phyloP scores from a whole-genome alignment of 2,329 filamentous ascomycete species.

The Moelleriella libera region DNA sequence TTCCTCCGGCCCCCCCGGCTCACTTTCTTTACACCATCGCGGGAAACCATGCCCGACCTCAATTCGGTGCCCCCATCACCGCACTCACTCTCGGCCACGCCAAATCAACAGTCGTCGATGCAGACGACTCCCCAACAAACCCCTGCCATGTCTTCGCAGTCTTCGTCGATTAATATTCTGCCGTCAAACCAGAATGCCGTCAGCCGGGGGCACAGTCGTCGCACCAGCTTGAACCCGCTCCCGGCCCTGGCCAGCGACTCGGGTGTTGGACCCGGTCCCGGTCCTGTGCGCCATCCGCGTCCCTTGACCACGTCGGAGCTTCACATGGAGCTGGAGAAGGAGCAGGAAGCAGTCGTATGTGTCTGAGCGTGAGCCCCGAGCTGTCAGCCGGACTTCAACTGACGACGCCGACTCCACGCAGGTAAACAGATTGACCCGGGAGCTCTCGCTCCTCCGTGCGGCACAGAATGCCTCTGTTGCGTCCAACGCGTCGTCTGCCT shows the following conservation, averaged over 20 bases:
- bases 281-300: constrained; percentile 72
- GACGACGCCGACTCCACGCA: constrained; percentile 17
- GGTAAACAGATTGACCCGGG: constrained; percentile 87
- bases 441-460: constrained; percentile 69
- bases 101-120: constrained; percentile 28
- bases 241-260: constrained; percentile 18
- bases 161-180: constrained; percentile 39
- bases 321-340: constrained; percentile 81
- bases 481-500: constrained; percentile 50
- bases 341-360: constrained; percentile 82
- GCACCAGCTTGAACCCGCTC: constrained; percentile 7
- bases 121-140: constrained; percentile 26
- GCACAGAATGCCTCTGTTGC: constrained; percentile 52
- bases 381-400: background rate
- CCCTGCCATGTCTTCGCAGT: constrained; percentile 9
- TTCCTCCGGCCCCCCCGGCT: background rate
- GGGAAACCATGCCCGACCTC: constrained; percentile 33
- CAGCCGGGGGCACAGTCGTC: constrained; percentile 14
- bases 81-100: constrained; percentile 21
- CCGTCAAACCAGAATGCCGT: constrained; percentile 40
- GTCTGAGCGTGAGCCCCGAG: background rate
- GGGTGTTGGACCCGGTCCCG: constrained; percentile 42
- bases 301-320: constrained; percentile 82
- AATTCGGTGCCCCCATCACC: constrained; percentile 40
- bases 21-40: background rate